Base-by-base conservation (phyloP, 2,329 filamentous ascomycete species). In the Zasmidium citrigriseum region DNA sequence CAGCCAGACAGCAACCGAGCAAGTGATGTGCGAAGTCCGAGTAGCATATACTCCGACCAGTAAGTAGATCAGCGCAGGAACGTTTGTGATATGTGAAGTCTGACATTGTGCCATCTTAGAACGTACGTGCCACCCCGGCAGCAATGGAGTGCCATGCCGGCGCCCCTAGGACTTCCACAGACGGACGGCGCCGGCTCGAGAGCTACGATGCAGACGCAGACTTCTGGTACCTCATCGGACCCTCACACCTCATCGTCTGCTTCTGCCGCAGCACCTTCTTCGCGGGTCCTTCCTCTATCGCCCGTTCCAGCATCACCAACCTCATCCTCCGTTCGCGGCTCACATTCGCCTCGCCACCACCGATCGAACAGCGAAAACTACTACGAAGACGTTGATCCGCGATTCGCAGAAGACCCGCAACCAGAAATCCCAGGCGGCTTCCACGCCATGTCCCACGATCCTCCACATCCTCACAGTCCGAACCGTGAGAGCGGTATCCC, bases 311-410 rank as follows among this genome's bases (percentile, higher is more conserved):
- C 62, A 16, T 72, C 71, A 4, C 69, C 70, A 12, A 58, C 58
- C 21, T 45, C 53, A 21, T 20, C 23, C 21, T 57, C 54, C 20
- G 21, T 21, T 16, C 56, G 41, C 52, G 48, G 46, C 47, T 18
- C 44, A 1, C 46, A 55, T n/a, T 52, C 58, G 22, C 54, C 44
- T 27, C 38, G 64, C 49, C 71, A 72, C 24, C 62, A 64, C 5
- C 72, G 75, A 38, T 67, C 68, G 22, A 74, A 67, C 51, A 80
- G 81, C 18, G 74, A 79, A 46, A 77, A 83, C 62, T 98, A 98
- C 76, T 96, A 96, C 71, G 95, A 98, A 80, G 93, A 98, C 72
- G 86, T 96, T 12, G 92, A 96, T 65, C 92, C 93, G 46, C 89
- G 87, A 57, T 98, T 97, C 70, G 89, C 86, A 29, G 82, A 85